Evolutionary conservation across 176 grass and related monocot genomes (phyloP), one percentile per base, ranked within the genome.

Genomic region (Microstegium vimineum): DNA sequence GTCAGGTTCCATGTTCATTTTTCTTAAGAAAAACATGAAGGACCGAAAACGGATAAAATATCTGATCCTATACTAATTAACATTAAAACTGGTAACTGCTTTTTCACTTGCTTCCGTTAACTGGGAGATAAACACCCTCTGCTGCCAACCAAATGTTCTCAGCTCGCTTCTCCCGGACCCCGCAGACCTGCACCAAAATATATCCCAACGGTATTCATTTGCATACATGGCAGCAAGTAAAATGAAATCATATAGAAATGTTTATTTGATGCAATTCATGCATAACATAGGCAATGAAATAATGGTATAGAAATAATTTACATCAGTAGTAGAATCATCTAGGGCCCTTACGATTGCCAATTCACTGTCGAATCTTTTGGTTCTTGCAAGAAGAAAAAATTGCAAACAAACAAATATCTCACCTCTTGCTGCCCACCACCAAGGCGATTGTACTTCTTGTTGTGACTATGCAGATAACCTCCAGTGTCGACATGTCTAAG

Each of bases 401-500:
- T 46, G 51, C 28, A 31, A 42, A 78, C 14, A 87, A 52, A 63
- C 8, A 78, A 52, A 18, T 52, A 63, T 79, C 74, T 76, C 56
- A 94, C 89, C 90, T 92, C 93, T 88, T 94, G 93, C 82, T 94
- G 93, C 23, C 90, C 93, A 69, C 93, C 89, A 64, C 87, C 93
- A 82, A 94, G 90, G 37, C 87, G 88, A 57, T 81, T 90, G 82
- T 90, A 94, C 75, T 94, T 94, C 81, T 90, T 92, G 85, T 88
- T 86, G 86, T 94, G 93, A 69, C 93, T 94, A 75, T 94, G 90
- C 45, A 94, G 78, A 79, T 90, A 94, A 32, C 93, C 93, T 62
- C 84, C 84, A 17, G 93, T 90, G 57, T 94, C 93, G 77, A 94
- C n/a, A 76, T 94, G 93, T 26, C 16, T 82, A 36, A 94, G 79